phyloP scores from a whole-genome alignment of 2,329 filamentous ascomycete species.

The Colletotrichum gloeosporioides region DNA sequence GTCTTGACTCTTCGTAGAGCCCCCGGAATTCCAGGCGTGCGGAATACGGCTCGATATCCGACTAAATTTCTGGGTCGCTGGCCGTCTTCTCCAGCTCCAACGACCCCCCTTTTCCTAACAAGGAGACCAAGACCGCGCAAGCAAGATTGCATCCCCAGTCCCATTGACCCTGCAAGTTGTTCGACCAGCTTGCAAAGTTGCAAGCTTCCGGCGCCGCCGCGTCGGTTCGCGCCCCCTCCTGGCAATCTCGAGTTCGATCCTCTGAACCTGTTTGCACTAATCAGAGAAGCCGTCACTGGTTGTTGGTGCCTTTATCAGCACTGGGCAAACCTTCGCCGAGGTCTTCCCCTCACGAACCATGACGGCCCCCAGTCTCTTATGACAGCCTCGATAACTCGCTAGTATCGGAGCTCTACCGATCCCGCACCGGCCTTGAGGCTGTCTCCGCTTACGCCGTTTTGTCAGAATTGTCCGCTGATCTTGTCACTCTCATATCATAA shows the following conservation, averaged over 20 bases:
- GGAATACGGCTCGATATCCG: conserved; percentile 18
- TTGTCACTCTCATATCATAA: background rate
- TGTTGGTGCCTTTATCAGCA: background rate
- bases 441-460: background rate
- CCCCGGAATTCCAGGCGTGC: background rate
- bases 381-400: background rate
- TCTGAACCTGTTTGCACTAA: background rate
- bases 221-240: conserved; percentile 19
- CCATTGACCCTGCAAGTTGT: background rate
- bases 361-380: background rate
- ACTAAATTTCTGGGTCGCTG: background rate
- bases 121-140: conserved; percentile 13
- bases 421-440: background rate
- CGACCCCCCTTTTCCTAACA: conserved; percentile 8
- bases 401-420: conserved; percentile 2
- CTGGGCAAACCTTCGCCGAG: background rate
- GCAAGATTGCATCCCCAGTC: conserved; percentile 15
- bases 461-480: background rate
- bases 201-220: conserved; percentile 14
- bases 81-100: background rate
- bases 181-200: conserved; percentile 1
- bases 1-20: background rate
- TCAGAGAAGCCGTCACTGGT: background rate
- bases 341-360: conserved; percentile 11
- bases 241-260: background rate